A percentile compares a stretch with the other conserved stretches of the same genome.
These are phyloP conservation scores for Apophysomyces elegans DNA, from an alignment of 371 early-diverging fungal genomes.

Conservation along the genomic window DNA sequence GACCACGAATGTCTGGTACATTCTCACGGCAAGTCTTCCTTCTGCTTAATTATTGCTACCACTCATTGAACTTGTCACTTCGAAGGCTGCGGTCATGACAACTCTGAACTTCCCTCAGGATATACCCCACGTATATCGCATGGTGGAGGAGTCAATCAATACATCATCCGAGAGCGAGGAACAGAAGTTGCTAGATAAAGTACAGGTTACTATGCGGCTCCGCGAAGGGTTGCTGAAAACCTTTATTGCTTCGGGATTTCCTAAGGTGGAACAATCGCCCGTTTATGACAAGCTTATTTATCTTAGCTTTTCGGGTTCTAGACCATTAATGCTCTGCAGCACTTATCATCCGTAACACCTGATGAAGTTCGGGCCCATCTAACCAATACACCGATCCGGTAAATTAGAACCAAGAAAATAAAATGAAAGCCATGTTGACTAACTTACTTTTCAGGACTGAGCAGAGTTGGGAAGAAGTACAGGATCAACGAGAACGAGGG, in stretches of 20 bases:
- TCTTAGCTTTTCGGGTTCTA: conserved; percentile 10
- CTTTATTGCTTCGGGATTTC: conserved; percentile 40
- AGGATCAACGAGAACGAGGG: conserved; percentile 3
- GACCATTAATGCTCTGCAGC: conserved; percentile 43
- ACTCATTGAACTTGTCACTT: background rate
- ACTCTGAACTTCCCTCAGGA: conserved; percentile 11
- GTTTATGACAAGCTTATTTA: background rate
- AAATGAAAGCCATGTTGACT: background rate
- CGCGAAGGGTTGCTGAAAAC: conserved; percentile 45
- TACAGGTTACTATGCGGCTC: conserved; percentile 27
- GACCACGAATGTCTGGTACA: conserved; percentile 1
- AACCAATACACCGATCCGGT: background rate
- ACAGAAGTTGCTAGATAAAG: conserved; percentile 7
- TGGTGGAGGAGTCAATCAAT: conserved; percentile 1
- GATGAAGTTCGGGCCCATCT: conserved; percentile 15
- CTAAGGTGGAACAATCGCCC: conserved; percentile 26
- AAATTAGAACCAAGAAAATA: background rate
- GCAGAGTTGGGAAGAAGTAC: conserved; percentile 8
- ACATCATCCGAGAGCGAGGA: background rate
- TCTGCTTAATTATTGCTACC: background rate
- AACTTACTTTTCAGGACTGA: background rate
- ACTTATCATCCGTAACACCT: conserved; percentile 28
- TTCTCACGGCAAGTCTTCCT: background rate
- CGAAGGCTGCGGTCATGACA: conserved; percentile 13
- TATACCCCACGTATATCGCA: conserved; percentile 3